Base-by-base conservation (phyloP, 1,284 basidiomycete species). In the Moesziomyces globuligerus region DNA sequence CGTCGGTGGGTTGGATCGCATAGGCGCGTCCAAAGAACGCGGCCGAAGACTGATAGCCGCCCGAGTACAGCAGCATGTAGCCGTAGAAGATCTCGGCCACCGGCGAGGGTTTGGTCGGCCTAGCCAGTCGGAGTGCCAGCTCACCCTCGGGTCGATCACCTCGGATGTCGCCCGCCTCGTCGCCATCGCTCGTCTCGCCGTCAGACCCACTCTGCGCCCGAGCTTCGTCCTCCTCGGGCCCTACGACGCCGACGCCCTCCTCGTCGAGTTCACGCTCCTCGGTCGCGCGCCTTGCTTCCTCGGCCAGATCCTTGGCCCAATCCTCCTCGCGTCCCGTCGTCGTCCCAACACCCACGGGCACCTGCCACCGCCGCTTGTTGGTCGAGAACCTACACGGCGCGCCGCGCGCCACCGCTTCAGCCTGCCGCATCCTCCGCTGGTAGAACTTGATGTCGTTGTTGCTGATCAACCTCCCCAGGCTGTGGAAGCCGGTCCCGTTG, bases 21-120 rank as follows among this genome's bases (percentile, higher is more conserved):
- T 91, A 93, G 0, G 92, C 92, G 69, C 94, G 90, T 34, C 94
- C 83, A 36, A 95, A 86, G 79, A 98, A 97, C 77, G 92, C 93
- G 93, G 61, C 23, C 1, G 93, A 91, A 55, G 90, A 90, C 78
- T 96, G 92, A 80, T 91, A 94, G 72, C 91, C 94, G 83, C 89
- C 91, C 3, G 91, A 90, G 3, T 89, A 88, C 8, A 93, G 87
- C 80, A 93, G 90, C 64, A 94, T 87, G 79, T 92, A 91, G 0
- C 92, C 93, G 80, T 97, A 96, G n/a, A 93, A 85, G 2, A 90
- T 85, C 29, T 92, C 87, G 51, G 89, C 86, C 21, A 90, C 83
- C 0, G 94, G 91, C 64, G 69, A 75, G 17, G 72, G 65, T 40
- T 59, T 51, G 17, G 69, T 69, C 0, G 79, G 79, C 0, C 52